Base-by-base conservation (phyloP, 78 protist genomes). In the Thecamonas trahens region DNA sequence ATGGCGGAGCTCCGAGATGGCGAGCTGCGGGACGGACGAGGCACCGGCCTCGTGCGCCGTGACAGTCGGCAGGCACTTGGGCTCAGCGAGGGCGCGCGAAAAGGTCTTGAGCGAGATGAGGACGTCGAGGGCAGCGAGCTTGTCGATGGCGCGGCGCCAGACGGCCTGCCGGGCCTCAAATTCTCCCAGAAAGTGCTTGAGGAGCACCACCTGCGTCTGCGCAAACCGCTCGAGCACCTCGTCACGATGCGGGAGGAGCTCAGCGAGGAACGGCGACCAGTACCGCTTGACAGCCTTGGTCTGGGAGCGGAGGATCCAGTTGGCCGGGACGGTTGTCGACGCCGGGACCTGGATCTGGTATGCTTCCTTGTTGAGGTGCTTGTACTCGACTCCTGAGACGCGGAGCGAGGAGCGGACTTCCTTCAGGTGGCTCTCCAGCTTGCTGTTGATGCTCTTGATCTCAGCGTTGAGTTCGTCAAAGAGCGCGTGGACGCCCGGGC, bases 281-380 rank as follows among this genome's bases (percentile, higher is more conserved):
- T 57, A 69, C n/a, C 74, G 62, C 52, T 3, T 2, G 29, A 42
- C 64, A 1, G 45, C 42, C 54, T 59, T 50, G 24, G 77, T 61
- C 31, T 7, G 9, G 24, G 40, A 24, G 44, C 3, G 38, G 35
- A 52, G 28, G 11, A 1, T 7, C 31, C 24, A 72, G 50, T 42
- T 38, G 34, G 4, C 35, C 11, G 77, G 78, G 14, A 72, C 42
- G 1, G 3, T 4, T 1, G 20, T 22, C 60, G 28, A 3, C 15
- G 15, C 26, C 4, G 69, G 68, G 29, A 70, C 62, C 28, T 65
- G 76, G 29, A 72, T 24, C 65, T 65, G 71, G 61, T 71, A 72
- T 15, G 1, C 1, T n/a, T 72, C 80, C 45, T 66, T 67, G 31
- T 65, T 61, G 14, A 72, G 0, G 60, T 55, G 14, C 45, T 22